Base-by-base conservation (phyloP, 305 asterid species). In the Fraxinus platypoda region DNA sequence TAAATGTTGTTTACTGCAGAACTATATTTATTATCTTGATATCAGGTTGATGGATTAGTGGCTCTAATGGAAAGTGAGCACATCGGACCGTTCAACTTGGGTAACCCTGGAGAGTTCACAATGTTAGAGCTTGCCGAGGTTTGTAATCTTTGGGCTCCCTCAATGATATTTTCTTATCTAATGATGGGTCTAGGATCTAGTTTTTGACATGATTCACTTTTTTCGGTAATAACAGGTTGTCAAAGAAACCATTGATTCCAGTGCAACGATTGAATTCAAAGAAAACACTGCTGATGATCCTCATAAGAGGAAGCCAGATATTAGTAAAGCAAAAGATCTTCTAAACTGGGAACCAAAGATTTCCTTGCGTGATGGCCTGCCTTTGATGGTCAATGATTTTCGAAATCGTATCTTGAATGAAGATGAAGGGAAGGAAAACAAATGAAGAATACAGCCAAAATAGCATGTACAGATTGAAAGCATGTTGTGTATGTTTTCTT, bases 261-360 rank as follows among this genome's bases (percentile, higher is more conserved):
- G 91, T 43, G 89, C 92, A 3, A 84, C 78, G 6, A 88, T 89
- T 25, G 90, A 77, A 77, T 89, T 86, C 76, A 86, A 73, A 84
- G 87, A 91, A 21, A 95, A 95, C 93, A 95, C 99, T 8, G 99
- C 94, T 31, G 98, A 95, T 78, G 99, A 93, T 86, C 99, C 99
- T 83, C 99, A 95, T 82, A 94, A 94, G 90, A 93, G 99, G 84
- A 95, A 95, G 81, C 99, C 99, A 13, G 98, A 95, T 86, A 95
- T 95, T 28, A 86, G 83, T 88, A 94, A 94, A 87, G 99, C 99
- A 41, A 95, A 93, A 85, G 93, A 93, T 34, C 92, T 92, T 71
- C 92, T 96, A 76, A 93, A 96, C 84, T 96, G 99, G 99, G 98
- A 94, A 89, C 99, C 99, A 23, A 92, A 89, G 83, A 82, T 96